Percentiles rank a stretch among this genome's conserved stretches.
Conservation (phyloP, 2,329 filamentous ascomycete genomes). For the Ascomycota sp. region DNA sequence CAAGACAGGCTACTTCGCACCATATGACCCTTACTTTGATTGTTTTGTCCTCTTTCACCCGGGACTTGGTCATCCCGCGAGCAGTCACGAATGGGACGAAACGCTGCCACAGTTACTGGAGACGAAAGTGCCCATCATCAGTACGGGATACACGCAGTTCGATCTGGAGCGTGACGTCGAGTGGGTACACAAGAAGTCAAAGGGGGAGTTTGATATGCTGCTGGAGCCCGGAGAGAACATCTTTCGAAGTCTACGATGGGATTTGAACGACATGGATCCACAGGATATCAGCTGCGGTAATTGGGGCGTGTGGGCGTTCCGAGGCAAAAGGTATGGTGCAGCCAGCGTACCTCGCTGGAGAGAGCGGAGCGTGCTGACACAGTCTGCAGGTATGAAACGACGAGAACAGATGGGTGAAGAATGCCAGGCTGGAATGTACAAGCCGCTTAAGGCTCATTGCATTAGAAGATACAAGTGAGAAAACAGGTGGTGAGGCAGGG, state of each 20-base stretch:
- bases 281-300: conserved; percentile 90
- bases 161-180: conserved; percentile 87
- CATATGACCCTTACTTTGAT: conserved; percentile 96
- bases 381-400: conserved; percentile 37
- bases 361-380: conserved; percentile 12
- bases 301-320: conserved; percentile 93
- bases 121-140: conserved; percentile 87
- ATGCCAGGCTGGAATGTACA: too few relatives aligned
- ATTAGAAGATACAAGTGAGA: too few relatives aligned
- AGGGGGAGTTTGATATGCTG: conserved; percentile 79
- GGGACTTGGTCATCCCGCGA: conserved; percentile 82
- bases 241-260: conserved; percentile 90
- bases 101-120: conserved; percentile 78
- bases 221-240: conserved; percentile 83
- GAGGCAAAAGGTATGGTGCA: conserved; percentile 66
- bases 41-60: conserved; percentile 95
- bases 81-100: conserved; percentile 81
- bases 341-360: neutral
- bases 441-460: too few relatives aligned
- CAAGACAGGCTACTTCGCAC: conserved; percentile 72
- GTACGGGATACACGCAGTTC: conserved; percentile 86
- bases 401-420: neutral
- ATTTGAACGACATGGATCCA: conserved; percentile 86
- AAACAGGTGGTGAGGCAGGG: too few relatives aligned
- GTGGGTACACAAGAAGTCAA: conserved; percentile 70